Percentiles rank a stretch among this genome's conserved stretches.
These are phyloP conservation scores for Podila minutissima DNA, from an alignment of 192 early-diverging fungal genomes.

Conservation along the genomic window DNA sequence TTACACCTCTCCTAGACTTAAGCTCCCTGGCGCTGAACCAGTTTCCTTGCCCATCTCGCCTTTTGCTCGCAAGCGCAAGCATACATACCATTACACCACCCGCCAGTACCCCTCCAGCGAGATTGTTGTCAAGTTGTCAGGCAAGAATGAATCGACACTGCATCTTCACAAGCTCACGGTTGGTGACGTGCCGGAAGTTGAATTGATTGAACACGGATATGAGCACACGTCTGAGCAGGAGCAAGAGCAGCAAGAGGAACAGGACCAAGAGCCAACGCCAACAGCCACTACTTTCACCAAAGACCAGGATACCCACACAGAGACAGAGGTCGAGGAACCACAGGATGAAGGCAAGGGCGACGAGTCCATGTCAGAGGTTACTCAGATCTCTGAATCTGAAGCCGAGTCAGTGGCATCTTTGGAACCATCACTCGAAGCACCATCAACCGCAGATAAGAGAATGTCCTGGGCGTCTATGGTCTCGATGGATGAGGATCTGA, in stretches of 20 bases:
- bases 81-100: slow-evolving; percentile 22
- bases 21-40: slow-evolving; percentile 30
- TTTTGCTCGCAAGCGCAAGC: slow-evolving; percentile 49
- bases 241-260: slow-evolving; percentile 4
- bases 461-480: slow-evolving; percentile 51
- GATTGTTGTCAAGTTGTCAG: slow-evolving; percentile 33
- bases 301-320: not conserved
- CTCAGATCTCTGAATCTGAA: not conserved
- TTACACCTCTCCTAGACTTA: slow-evolving; percentile 42
- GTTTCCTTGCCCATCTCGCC: slow-evolving; percentile 25
- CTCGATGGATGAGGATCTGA: slow-evolving; percentile 19
- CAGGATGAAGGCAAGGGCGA: not conserved
- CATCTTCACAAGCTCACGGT: slow-evolving; percentile 19
- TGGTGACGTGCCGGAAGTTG: slow-evolving; percentile 19
- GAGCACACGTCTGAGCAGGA: slow-evolving; percentile 4
- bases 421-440: not conserved
- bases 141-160: slow-evolving; percentile 4
- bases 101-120: slow-evolving; percentile 15
- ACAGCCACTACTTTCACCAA: not conserved
- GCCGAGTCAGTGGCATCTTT: not conserved
- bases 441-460: slow-evolving; percentile 23
- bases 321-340: not conserved
- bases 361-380: not conserved
- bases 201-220: slow-evolving; percentile 7
- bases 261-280: not conserved